Evolutionary conservation across 768 basidiomycete species (phyloP), one percentile per base, ranked within the genome.

Genomic region (Coprinellus micaceus): DNA sequence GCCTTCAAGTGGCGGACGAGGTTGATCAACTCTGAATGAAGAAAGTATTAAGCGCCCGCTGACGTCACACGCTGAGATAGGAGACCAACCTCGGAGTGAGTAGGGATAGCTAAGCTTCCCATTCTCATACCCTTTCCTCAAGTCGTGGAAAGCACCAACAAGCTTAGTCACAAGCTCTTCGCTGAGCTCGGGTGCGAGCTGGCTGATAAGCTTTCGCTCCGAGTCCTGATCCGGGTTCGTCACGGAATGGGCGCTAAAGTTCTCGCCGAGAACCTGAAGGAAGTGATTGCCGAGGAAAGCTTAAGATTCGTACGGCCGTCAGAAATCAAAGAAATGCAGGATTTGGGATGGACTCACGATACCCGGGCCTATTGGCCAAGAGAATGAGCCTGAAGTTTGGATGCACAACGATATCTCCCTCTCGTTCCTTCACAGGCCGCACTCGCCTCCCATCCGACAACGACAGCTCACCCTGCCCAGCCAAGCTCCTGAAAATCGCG

Each of bases 211-310:
- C 63, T 72, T 81, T 40, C 80, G 70, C 63, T 88, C 85, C n/a
- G 85, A 86, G 17, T 76, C 75, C 65, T 82, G 77, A 62, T 88
- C 85, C 0, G 85, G 85, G 62, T 88, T 88, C 19, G 81, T 78
- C 24, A 88, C 79, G 1, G 84, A 79, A 67, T 86, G 85, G 24
- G 80, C 75, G 59, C 83, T 83, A 66, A 88, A 86, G 62, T 82
- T 83, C 66, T 88, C 85, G 2, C 85, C 85, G 2, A 86, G 75
- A 13, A 88, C 85, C 61, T 88, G 85, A 21, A 86, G 68, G 72
- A 88, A 88, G 64, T 88, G 84, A 58, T 88, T 88, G 1, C 85
- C 85, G 22, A 88, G 73, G 78, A 88, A 88, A 1, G 85, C 85
- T 87, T 52, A 13, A 12, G 17, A 22, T 4, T 2, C 24, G 28